phyloP scores from a whole-genome alignment of 1,284 basidiomycete species.

The Leccinum huronense region DNA sequence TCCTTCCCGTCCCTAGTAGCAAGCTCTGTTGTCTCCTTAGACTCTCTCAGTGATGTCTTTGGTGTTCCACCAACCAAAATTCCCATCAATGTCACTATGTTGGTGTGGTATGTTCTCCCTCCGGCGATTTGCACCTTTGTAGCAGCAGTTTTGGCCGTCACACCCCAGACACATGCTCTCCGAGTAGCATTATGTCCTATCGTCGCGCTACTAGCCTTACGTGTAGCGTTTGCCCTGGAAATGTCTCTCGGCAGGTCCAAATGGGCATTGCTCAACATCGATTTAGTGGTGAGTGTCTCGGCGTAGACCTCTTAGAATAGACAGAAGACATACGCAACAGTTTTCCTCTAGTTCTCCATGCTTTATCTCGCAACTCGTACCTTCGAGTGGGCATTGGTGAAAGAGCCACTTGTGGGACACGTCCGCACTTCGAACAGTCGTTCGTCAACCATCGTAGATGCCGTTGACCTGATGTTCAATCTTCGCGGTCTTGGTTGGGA shows the following conservation, averaged over 20 bases:
- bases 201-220: slow-evolving; percentile 41
- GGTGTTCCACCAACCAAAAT: background rate
- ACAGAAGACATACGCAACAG: background rate
- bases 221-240: slow-evolving; percentile 43
- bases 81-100: background rate
- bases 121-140: slow-evolving; percentile 44
- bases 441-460: slow-evolving; percentile 36
- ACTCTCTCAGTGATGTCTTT: background rate
- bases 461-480: slow-evolving; percentile 46
- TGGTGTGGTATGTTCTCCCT: slow-evolving; percentile 28
- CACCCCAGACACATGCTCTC: slow-evolving; percentile 41
- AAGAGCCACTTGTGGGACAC: slow-evolving; percentile 18
- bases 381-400: slow-evolving; percentile 20
- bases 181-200: slow-evolving; percentile 48
- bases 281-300: background rate
- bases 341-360: slow-evolving; percentile 20
- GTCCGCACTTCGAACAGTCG: slow-evolving; percentile 7
- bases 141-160: slow-evolving; percentile 49
- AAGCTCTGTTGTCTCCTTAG: background rate
- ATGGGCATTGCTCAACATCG: background rate
- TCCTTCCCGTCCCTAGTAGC: background rate
- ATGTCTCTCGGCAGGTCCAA: slow-evolving; percentile 32
- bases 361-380: slow-evolving; percentile 15
- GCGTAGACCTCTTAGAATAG: background rate
- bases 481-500: slow-evolving; percentile 60